Evolutionary conservation across 306 rosid species (phyloP), one percentile per base, ranked within the genome.

Genomic region (Astragalus membranaceus): DNA sequence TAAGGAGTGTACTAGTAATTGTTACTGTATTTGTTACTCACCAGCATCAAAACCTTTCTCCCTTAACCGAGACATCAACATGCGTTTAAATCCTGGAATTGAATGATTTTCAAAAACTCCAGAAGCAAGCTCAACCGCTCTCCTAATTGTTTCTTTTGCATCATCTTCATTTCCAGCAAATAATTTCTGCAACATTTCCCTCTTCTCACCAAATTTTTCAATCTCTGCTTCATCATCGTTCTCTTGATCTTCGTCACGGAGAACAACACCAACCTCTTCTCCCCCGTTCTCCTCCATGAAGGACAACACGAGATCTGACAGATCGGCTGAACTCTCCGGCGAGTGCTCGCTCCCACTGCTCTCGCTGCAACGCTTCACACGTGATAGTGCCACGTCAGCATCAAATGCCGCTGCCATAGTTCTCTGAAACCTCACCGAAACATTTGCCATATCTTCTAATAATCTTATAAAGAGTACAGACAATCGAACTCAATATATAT

Each of bases 331-430:
- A 12, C 89, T 87, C 75, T 84, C 95, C 14, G 80, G 84, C 35
- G 91, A 91, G 78, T 89, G 88, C 77, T 94, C 97, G 74, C 96
- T 89, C 20, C 97, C 97, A 49, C 96, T 90, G 72, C 96, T 88
- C 80, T 87, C 89, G 55, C 95, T 85, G 63, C 92, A 84, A 30
- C 51, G 75, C 79, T 81, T 75, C 73, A 78, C 66, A 46, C 83
- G 69, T 1, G 89, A 64, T 35, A 70, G 67, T 1, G 89, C 78
- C 59, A 70, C 80, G 8, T 81, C 88, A 7, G 84, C 84, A 4
- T 85, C 87, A 50, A 94, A 88, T 4, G 96, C 90, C 13, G 80
- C 97, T 0, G 89, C 90, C 4, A 94, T 78, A 65, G 91, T 20
- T 20, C 23, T 60, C 64, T 77, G 80, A 73, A 91, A 90, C 81